Evolutionary conservation across 2,329 filamentous ascomycete genomes (phyloP).

Genomic region (Penicillium oxalicum): DNA sequence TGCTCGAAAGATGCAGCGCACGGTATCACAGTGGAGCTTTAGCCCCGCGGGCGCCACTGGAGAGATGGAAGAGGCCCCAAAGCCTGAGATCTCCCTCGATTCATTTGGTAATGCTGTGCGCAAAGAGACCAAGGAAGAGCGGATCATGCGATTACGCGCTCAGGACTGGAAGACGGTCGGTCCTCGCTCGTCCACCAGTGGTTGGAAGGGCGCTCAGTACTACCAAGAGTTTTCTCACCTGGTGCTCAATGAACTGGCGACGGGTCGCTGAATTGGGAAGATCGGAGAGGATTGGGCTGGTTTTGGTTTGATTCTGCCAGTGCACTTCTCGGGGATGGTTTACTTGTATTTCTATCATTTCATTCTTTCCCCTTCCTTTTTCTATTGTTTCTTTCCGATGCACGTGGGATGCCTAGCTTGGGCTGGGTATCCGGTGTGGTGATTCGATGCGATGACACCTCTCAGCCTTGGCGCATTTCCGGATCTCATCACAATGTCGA

Average conservation of each 20-base stretch:
- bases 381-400: too few relatives aligned
- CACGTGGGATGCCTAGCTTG: too few relatives aligned
- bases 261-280: conserved; percentile 8
- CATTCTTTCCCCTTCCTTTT: too few relatives aligned
- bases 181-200: conserved; percentile 24
- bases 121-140: conserved; percentile 31
- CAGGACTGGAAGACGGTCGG: conserved; percentile 37
- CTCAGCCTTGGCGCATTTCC: too few relatives aligned
- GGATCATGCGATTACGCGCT: conserved; percentile 30
- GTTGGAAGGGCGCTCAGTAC: conserved; percentile 35
- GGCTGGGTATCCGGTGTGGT: too few relatives aligned
- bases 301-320: too few relatives aligned
- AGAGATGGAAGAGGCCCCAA: background rate
- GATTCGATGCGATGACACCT: too few relatives aligned
- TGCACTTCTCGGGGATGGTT: too few relatives aligned
- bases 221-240: conserved; percentile 34
- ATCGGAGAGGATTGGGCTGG: too few relatives aligned
- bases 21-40: conserved; percentile 39
- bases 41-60: conserved; percentile 20
- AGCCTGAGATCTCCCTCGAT: conserved; percentile 6
- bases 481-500: too few relatives aligned
- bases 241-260: conserved; percentile 34
- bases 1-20: conserved; percentile 24
- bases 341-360: too few relatives aligned
- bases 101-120: conserved; percentile 14